Evolutionary conservation across 305 asterid species (phyloP).

Genomic region (Solanum chacoense): DNA sequence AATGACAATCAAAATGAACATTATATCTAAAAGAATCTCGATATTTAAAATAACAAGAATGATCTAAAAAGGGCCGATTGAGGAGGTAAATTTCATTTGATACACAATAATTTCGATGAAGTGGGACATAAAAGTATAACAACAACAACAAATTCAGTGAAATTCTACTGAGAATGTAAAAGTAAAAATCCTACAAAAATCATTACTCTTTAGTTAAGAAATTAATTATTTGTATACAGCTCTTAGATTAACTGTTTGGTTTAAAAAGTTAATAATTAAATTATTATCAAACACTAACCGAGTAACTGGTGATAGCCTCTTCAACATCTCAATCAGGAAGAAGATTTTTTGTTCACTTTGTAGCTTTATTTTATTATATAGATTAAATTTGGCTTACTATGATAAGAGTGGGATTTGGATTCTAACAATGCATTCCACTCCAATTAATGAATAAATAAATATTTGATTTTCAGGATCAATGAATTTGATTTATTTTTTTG

Average conservation of each 20-base stretch:
- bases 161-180: too few species aligned
- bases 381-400: not conserved
- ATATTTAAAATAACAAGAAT: not conserved
- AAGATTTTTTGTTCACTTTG: not conserved
- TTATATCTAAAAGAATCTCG: too few species aligned
- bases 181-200: not conserved
- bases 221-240: not conserved
- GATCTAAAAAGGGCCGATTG: not conserved
- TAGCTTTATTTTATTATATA: not conserved
- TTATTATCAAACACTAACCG: not conserved
- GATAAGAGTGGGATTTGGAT: not conserved
- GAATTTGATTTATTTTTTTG: too few species aligned
- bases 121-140: not conserved
- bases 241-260: not conserved
- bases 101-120: not conserved
- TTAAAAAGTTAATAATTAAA: not conserved
- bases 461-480: not conserved
- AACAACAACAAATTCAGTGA: too few species aligned
- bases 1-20: too few species aligned
- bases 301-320: too few species aligned
- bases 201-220: not conserved
- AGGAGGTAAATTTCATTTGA: not conserved
- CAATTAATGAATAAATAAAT: too few species aligned
- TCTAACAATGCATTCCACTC: not conserved
- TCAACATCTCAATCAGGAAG: not conserved